Percentiles rank a stretch among this genome's conserved stretches.
phyloP scores from a whole-genome alignment of 2,329 filamentous ascomycete genomes.

The Pestalotiopsis sp. region DNA sequence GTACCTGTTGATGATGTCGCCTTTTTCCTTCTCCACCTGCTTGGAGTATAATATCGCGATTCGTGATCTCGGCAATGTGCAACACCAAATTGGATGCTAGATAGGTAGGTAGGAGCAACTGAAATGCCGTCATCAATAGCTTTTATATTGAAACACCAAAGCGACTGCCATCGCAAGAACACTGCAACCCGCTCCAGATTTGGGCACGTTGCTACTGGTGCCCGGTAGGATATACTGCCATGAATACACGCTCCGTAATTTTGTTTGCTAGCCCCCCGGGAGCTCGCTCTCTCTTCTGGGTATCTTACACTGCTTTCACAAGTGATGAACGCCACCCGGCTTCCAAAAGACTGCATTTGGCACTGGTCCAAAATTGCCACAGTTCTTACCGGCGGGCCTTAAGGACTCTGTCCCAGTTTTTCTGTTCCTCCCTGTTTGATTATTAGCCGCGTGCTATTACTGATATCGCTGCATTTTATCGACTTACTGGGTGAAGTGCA shows the following conservation, averaged over 20 bases:
- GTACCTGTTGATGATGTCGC: no score
- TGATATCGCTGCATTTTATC: not conserved
- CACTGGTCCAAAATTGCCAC: not conserved
- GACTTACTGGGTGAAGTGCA: constrained; percentile 75
- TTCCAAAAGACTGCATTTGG: not conserved
- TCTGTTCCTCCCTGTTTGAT: constrained; percentile 63
- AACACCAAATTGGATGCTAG: not conserved
- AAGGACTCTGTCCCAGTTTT: constrained; percentile 84
- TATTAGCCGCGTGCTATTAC: not conserved
- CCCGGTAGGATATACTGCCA: no score
- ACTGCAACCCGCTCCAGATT: no score
- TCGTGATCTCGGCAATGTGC: not conserved
- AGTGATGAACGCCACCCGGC: no score
- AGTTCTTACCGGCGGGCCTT: constrained; percentile 40
- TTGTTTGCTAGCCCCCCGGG: no score
- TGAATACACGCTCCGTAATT: no score
- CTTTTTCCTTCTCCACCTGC: not conserved
- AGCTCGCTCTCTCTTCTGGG: not conserved
- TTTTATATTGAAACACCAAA: no score
- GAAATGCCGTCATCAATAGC: not conserved
- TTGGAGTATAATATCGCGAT: not conserved
- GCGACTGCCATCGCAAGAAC: no score
- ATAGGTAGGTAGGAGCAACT: no score
- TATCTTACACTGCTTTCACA: no score
- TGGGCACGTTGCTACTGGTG: no score